phyloP scores from a whole-genome alignment of 495 filamentous ascomycete species.

The Diplogelasinospora grovesii region DNA sequence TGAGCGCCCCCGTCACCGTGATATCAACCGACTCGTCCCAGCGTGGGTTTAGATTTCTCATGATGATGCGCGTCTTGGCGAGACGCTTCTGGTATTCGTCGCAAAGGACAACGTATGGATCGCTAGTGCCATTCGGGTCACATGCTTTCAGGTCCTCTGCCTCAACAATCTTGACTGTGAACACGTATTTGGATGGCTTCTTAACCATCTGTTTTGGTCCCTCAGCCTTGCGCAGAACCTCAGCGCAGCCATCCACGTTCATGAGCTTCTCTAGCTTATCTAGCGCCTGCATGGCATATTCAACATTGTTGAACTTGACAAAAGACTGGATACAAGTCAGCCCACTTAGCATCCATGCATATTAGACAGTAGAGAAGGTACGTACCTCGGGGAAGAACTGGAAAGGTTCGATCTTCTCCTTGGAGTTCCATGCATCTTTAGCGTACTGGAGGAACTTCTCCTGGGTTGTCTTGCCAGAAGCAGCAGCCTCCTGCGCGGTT shows the following conservation, averaged over 20 bases:
- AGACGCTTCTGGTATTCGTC: conserved; percentile 99
- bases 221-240: conserved; percentile 61
- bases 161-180: conserved; percentile 98
- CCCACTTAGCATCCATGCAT: neutral
- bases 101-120: conserved; percentile 94
- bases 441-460: conserved; percentile 87
- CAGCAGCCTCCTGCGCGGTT: conserved; percentile 78
- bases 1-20: conserved; percentile 81
- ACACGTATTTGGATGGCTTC: conserved; percentile 77
- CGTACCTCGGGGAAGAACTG: conserved; percentile 91
- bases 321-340: conserved; percentile 58
- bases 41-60: conserved; percentile 84
- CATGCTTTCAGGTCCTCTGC: conserved; percentile 98
- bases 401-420: conserved; percentile 94
- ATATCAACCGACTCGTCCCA: conserved; percentile 99
- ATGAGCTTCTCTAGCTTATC: conserved; percentile 85
- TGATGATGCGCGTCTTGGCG: conserved; percentile 87
- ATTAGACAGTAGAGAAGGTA: conserved; percentile 2
- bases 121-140: conserved; percentile 87
- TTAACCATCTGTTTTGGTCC: conserved; percentile 44
- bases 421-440: conserved; percentile 89
- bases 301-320: conserved; percentile 96
- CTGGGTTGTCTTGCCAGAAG: conserved; percentile 70
- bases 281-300: conserved; percentile 82
- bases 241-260: conserved; percentile 90